A percentile compares a stretch with the other conserved stretches of the same genome.
These are phyloP conservation scores for Zasmidium angulare DNA, from an alignment of 2,329 filamentous ascomycete genomes.

Conservation along the genomic window DNA sequence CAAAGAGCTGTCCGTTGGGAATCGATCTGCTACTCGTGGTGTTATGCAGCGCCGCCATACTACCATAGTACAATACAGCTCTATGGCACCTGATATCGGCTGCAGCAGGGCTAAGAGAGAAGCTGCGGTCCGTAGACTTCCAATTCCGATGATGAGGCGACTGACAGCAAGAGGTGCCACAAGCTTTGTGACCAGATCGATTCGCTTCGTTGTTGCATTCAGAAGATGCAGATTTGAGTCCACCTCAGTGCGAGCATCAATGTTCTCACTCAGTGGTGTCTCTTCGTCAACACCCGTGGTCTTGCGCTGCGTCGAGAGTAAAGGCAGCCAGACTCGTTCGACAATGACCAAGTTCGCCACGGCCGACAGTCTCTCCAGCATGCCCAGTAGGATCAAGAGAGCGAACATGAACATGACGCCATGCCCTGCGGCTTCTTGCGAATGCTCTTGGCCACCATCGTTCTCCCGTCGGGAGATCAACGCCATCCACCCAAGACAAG, in stretches of 20 bases:
- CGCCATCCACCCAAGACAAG: slow-evolving; percentile 4
- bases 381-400: slow-evolving; percentile 4
- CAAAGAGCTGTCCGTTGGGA: no score
- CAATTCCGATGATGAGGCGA: not conserved
- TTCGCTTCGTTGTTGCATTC: slow-evolving; percentile 7
- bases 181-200: slow-evolving; percentile 10
- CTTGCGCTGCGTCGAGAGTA: not conserved
- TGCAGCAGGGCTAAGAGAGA: not conserved
- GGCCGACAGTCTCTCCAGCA: slow-evolving; percentile 9
- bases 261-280: not conserved
- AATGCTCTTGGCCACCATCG: not conserved
- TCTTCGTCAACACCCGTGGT: not conserved
- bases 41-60: no score
- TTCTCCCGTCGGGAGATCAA: not conserved
- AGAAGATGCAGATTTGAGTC: slow-evolving; percentile 2
- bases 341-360: slow-evolving; percentile 8
- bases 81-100: not conserved
- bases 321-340: slow-evolving; percentile 7
- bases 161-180: slow-evolving; percentile 6
- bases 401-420: not conserved
- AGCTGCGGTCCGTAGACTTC: not conserved
- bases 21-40: no score
- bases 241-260: not conserved
- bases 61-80: not conserved
- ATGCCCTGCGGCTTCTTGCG: not conserved